Conservation (phyloP, 805 yeast genomes). For the Pichia deserticola region DNA sequence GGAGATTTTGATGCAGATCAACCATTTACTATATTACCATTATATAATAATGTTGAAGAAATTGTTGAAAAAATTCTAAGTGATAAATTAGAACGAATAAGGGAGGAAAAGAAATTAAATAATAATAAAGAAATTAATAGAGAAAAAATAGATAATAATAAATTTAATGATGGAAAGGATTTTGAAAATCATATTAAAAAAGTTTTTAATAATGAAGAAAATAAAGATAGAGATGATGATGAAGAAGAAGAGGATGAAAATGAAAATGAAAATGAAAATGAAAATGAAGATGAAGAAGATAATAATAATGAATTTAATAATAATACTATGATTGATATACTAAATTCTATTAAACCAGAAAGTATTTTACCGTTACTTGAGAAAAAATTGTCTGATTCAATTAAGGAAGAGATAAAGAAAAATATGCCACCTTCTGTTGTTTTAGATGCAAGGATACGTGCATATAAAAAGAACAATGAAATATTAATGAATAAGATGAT, state of each 20-base stretch:
- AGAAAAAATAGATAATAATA: no score
- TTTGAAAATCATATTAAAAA: no score
- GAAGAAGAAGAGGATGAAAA: not conserved
- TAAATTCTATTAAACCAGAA: constrained; percentile 11
- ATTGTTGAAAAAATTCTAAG: constrained; percentile 2
- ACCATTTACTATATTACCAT: constrained; percentile 67
- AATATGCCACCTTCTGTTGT: constrained; percentile 43
- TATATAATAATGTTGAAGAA: constrained; percentile 47
- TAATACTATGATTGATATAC: not conserved
- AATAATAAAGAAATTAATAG: not conserved
- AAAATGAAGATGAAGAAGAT: not conserved
- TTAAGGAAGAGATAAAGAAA: constrained; percentile 9
- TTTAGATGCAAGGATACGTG: constrained; percentile 69
- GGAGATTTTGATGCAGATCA: constrained; percentile 81
- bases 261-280: not conserved
- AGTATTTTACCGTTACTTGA: constrained; percentile 8
- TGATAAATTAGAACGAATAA: not conserved
- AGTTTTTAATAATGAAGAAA: no score
- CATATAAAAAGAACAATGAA: constrained; percentile 66
- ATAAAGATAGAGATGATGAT: no score
- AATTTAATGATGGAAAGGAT: no score
- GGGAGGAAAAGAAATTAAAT: not conserved
- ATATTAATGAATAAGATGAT: constrained; percentile 46
- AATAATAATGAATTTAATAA: not conserved
- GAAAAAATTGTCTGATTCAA: not conserved